These are phyloP conservation scores for Pseudogymnoascus destructans DNA, from an alignment of 2,329 filamentous ascomycete species.

Conservation along the genomic window DNA sequence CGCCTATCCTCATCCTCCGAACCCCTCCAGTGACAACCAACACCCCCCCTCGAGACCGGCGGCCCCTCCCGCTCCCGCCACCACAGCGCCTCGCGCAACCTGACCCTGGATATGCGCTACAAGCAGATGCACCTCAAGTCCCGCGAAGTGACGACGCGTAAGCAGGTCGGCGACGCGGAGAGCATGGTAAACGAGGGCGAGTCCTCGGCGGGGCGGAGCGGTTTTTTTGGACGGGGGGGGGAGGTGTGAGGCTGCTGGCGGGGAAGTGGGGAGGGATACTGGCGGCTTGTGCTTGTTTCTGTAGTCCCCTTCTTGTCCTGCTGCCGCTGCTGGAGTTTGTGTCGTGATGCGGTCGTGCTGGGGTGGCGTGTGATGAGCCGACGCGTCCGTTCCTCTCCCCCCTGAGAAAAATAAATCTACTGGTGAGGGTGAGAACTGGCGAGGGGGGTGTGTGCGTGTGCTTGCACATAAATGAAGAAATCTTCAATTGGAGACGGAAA, in stretches of 20 bases:
- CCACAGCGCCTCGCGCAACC: constrained; percentile 48
- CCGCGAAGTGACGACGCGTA: constrained; percentile 66
- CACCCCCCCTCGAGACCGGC: constrained; percentile 34
- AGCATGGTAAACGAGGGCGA: constrained; percentile 49
- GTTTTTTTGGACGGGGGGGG: constrained; percentile 25
- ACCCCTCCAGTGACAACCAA: constrained; percentile 76
- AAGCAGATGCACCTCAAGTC: constrained; percentile 48
- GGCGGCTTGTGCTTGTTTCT: neutral
- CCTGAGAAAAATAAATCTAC: neutral
- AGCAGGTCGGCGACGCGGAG: constrained; percentile 82
- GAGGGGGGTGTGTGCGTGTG: neutral
- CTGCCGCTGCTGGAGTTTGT: constrained; percentile 3
- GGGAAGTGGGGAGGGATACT: neutral
- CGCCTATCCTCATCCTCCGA: constrained; percentile 89
- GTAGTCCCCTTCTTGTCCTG: neutral
- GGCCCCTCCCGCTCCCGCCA: constrained; percentile 26
- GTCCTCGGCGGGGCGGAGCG: constrained; percentile 20
- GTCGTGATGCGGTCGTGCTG: neutral
- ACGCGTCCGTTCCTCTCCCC: neutral
- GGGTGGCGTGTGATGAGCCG: neutral
- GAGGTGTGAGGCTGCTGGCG: constrained; percentile 19
- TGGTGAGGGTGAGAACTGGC: neutral
- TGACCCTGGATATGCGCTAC: constrained; percentile 41
- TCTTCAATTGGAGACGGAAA: neutral
- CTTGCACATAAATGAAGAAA: neutral